Base-by-base conservation (phyloP, 2,329 filamentous ascomycete genomes). In the Didymellaceae sp. region DNA sequence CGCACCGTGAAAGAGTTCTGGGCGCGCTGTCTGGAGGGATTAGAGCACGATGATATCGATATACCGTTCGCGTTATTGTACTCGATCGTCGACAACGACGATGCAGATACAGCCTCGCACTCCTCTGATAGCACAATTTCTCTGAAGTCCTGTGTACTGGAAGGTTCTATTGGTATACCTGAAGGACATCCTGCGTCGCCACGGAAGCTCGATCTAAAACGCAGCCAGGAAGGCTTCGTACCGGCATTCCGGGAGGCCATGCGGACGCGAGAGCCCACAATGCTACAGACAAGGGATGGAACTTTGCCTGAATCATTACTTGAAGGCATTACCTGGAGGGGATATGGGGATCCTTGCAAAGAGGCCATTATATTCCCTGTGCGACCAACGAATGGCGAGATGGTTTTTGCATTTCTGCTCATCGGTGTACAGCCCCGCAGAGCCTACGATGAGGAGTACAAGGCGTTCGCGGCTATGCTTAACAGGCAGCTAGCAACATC, bases 1-100 rank as follows among this genome's bases (percentile, higher is more conserved):
- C 60, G 60, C 39, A 66, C 62, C 1, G 62, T 63, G 8, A 67
- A 66, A 32, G 60, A 75, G 2, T 75, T 82, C 30, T 83, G 80
- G 77, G 70, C 71, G 42, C 77, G 74, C 62, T 76, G 81, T 21
- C 57, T 82, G 9, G 77, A 81, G 31, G 78, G 78, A 1, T 56
- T 81, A 9, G 74, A 77, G 51, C 72, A 75, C 13, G 70, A 70
- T 31, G 53, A 59, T 10, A 61, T 65, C 21, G 69, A 71, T 21
- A 48, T 71, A 6, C 66, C 67, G 2, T 72, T 72, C 41, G 65
- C 68, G 9, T 45, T 72, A 1, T 41, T 72, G 6, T 72, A 72
- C 30, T 70, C 69, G 1, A 59, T 72, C 17, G 48, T 49, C 5
- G 67, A 72, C 28, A 53, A 58, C 2, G 63, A 68, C 7, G 63